Percentiles rank a stretch among this genome's conserved stretches.
These are phyloP conservation scores for Hypholoma fasciculare DNA, from an alignment of 768 basidiomycete genomes.

Conservation along the genomic window DNA sequence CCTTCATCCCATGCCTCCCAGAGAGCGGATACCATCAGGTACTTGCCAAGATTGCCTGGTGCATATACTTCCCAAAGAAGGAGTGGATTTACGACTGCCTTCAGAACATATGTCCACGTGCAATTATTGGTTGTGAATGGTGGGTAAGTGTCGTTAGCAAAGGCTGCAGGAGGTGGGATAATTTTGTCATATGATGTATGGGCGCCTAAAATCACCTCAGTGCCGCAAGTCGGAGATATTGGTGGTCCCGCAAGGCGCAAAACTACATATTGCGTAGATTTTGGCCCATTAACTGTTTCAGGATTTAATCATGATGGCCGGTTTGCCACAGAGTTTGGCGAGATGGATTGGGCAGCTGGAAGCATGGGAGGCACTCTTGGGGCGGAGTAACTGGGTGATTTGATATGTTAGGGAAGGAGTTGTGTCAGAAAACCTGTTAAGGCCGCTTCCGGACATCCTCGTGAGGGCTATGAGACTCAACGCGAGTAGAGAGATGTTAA, in stretches of 20 bases:
- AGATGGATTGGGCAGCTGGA: too few species aligned
- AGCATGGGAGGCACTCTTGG: too few species aligned
- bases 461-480: too few species aligned
- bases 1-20: conserved; percentile 15
- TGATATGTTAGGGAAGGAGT: too few species aligned
- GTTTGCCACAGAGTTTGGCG: background rate
- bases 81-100: conserved; percentile 1
- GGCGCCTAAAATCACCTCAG: background rate
- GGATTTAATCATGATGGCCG: background rate
- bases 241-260: background rate
- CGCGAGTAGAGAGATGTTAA: too few species aligned
- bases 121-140: background rate
- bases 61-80: conserved; percentile 9
- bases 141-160: background rate
- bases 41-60: conserved; percentile 8
- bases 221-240: too few species aligned
- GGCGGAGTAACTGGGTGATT: too few species aligned
- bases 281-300: background rate
- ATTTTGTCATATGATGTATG: conserved; percentile 1
- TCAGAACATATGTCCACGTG: conserved; percentile 8
- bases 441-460: too few species aligned
- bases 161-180: background rate
- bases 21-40: conserved; percentile 1
- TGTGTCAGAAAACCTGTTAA: too few species aligned
- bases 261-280: background rate